Conservation (phyloP, 192 early-diverging fungal species). For the Diversispora eburnea region DNA sequence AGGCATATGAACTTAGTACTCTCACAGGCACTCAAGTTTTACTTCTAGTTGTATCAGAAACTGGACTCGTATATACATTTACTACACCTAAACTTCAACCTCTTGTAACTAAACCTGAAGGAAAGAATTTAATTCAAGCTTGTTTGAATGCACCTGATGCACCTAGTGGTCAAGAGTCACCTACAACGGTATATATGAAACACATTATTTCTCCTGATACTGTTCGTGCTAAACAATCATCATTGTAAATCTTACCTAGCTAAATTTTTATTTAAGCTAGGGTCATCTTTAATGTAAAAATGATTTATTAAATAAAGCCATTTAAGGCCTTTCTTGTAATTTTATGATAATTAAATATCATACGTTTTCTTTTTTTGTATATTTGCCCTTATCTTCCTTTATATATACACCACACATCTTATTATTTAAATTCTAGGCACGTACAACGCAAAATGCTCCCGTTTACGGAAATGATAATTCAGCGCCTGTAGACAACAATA, state of each 20-base stretch:
- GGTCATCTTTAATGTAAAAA: too few relatives aligned
- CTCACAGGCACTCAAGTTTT: slow-evolving; percentile 94
- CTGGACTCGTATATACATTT: slow-evolving; percentile 92
- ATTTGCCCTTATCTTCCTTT: not conserved
- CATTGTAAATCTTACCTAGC: not conserved
- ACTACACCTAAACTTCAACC: slow-evolving; percentile 92
- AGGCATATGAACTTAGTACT: slow-evolving; percentile 89
- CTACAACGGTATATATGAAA: slow-evolving; percentile 29
- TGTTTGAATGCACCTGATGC: slow-evolving; percentile 87
- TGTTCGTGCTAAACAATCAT: not conserved
- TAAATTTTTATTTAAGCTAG: too few relatives aligned
- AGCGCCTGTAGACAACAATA: slow-evolving; percentile 15
- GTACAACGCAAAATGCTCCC: not conserved
- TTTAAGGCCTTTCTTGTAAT: too few relatives aligned
- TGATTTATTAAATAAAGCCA: too few relatives aligned
- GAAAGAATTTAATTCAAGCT: slow-evolving; percentile 88
- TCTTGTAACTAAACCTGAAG: slow-evolving; percentile 85
- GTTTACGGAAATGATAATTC: slow-evolving; percentile 26
- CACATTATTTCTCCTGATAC: not conserved
- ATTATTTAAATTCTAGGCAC: not conserved
- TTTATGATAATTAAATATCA: too few relatives aligned
- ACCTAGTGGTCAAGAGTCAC: slow-evolving; percentile 17
- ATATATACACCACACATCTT: not conserved
- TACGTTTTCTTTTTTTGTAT: not conserved
- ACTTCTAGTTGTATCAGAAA: slow-evolving; percentile 90